Base-by-base conservation (phyloP, 352 stramenopile species). In the Aphanomyces cochlioides region DNA sequence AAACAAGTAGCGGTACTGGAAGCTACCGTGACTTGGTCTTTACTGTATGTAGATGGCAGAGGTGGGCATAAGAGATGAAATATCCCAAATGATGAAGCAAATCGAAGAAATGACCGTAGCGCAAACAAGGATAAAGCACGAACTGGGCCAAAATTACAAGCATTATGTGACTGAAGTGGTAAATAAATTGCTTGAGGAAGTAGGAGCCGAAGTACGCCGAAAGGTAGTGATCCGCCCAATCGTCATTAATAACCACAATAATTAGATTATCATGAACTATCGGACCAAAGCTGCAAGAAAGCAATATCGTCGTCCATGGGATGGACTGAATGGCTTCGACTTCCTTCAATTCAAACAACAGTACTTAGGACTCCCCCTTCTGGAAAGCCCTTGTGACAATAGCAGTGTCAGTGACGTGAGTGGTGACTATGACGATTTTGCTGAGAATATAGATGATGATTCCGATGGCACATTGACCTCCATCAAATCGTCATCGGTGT, bases 351-450 rank as follows among this genome's bases (percentile, higher is more conserved):
- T 85, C 68, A 86, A 90, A 71, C 70, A 69, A 38, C 57, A 85
- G 15, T 61, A 70, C 38, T 38, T 70, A 3, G 64, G 40, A 5
- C 28, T 70, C 17, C 64, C 64, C 17, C 50, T 12, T 1, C 43
- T 38, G 15, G 43, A 54, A 1, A 72, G 71, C 8, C 73, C 74
- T 7, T 19, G 85, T 41, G 75, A 89, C 72, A 92, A 91, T 72
- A 92, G 85, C 66, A 81, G 87, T 59, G 77, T 92, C 73, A 92
- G 85, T 47, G 85, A 92, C 10, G 75, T 85, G 43, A 87, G 72
- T 41, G 75, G 77, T 48, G 76, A 75, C 19, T 78, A 48, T 38
- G 36, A 48, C 4, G 64, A 70, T 28, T 61, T 19, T 61, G 64
- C 53, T 19, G 39, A 70, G 13, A 12, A 57, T 5, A 47, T 59